Percentiles rank a stretch among this genome's conserved stretches.
Evolutionary conservation across 768 basidiomycete genomes (phyloP).

Genomic region (Neoboletus magnificus): DNA sequence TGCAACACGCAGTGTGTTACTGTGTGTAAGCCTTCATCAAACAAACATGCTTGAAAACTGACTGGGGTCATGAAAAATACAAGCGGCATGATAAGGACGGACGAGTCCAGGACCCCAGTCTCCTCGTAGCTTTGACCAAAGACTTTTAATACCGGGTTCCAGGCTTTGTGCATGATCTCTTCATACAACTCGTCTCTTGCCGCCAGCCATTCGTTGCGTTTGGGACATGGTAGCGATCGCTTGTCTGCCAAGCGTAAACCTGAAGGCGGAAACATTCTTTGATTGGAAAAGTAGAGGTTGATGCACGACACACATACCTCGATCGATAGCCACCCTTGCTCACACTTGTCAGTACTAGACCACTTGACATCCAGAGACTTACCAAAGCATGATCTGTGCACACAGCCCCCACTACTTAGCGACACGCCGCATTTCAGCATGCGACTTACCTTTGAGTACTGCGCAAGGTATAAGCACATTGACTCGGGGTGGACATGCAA

Average conservation of each 20-base stretch:
- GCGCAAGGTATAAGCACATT: slow-evolving; percentile 3
- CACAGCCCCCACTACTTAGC: slow-evolving; percentile 5
- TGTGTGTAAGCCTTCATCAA: not conserved
- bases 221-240: slow-evolving; percentile 84
- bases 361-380: slow-evolving; percentile 16
- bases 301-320: slow-evolving; percentile 46
- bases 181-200: slow-evolving; percentile 87
- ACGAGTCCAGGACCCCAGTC: slow-evolving; percentile 74
- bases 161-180: slow-evolving; percentile 87
- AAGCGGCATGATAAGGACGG: slow-evolving; percentile 88
- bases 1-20: not conserved
- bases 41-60: slow-evolving; percentile 24
- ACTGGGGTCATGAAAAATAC: slow-evolving; percentile 89
- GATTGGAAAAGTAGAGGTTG: not conserved
- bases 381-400: slow-evolving; percentile 86
- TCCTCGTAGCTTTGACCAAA: slow-evolving; percentile 94
- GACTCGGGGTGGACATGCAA: not conserved
- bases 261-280: slow-evolving; percentile 16
- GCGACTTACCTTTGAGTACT: slow-evolving; percentile 75
- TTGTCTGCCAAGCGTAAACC: slow-evolving; percentile 92
- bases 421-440: not conserved
- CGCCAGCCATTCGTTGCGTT: slow-evolving; percentile 63
- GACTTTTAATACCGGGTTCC: slow-evolving; percentile 64
- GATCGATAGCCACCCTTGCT: slow-evolving; percentile 87
- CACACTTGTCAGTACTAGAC: not conserved